Percentiles rank a stretch among this genome's conserved stretches.
Evolutionary conservation across 2,329 filamentous ascomycete species (phyloP).

Genomic region (Fusarium torulosum): DNA sequence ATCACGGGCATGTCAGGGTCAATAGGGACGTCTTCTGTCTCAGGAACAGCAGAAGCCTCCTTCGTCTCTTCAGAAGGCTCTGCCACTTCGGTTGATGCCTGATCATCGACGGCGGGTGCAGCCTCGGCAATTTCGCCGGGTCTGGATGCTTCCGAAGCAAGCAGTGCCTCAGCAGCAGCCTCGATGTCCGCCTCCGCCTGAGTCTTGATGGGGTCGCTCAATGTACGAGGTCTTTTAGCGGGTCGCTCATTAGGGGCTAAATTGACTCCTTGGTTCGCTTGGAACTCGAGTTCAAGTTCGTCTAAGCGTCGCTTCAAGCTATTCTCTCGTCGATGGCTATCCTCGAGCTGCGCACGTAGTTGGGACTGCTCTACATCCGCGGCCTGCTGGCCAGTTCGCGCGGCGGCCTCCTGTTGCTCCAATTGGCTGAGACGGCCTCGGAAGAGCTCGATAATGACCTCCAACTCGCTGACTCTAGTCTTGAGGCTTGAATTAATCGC

Average conservation of each 20-base stretch:
- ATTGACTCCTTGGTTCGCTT: conserved; percentile 46
- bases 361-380: conserved; percentile 65
- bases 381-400: conserved; percentile 71
- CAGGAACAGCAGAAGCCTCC: neutral
- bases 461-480: conserved; percentile 93
- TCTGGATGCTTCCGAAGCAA: conserved; percentile 25
- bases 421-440: conserved; percentile 81
- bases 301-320: conserved; percentile 85
- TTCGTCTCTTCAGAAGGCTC: conserved; percentile 17
- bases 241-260: conserved; percentile 44
- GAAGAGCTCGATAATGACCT: conserved; percentile 91
- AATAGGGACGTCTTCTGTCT: conserved; percentile 16
- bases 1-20: conserved; percentile 31
- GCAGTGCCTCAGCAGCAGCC: conserved; percentile 36
- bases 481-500: conserved; percentile 89
- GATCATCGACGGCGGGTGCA: conserved; percentile 2
- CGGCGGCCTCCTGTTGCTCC: conserved; percentile 79
- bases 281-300: conserved; percentile 75
- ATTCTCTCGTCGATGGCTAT: conserved; percentile 82
- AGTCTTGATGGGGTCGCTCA: conserved; percentile 32
- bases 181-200: conserved; percentile 35
- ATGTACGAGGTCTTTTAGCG: conserved; percentile 48
- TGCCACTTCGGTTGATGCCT: conserved; percentile 2
- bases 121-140: conserved; percentile 9
- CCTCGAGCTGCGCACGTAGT: conserved; percentile 75